Evolutionary conservation across 2,329 filamentous ascomycete genomes (phyloP).

Genomic region (Blumeria graminis): DNA sequence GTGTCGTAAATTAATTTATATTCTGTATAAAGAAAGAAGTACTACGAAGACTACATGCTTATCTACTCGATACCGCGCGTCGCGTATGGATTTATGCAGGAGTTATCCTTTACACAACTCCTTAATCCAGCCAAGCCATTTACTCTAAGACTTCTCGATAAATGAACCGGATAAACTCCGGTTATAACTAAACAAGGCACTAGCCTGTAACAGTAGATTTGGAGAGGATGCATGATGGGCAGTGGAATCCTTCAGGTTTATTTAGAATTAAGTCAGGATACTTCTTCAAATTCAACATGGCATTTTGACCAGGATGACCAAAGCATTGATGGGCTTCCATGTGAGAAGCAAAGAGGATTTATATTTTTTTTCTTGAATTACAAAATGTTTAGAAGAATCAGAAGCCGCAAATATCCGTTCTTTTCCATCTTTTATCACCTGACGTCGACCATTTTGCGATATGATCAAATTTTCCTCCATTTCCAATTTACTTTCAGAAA

Average conservation of each 20-base stretch:
- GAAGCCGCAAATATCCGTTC: neutral
- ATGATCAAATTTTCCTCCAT: neutral
- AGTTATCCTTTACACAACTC: too few relatives aligned
- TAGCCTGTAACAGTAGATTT: too few relatives aligned
- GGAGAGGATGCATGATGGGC: neutral
- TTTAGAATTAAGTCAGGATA: neutral
- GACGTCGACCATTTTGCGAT: neutral
- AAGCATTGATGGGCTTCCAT: neutral
- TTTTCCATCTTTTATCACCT: neutral
- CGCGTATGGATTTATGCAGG: too few relatives aligned
- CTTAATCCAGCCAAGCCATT: too few relatives aligned
- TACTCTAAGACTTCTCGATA: too few relatives aligned
- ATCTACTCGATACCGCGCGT: too few relatives aligned
- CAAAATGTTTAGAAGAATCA: neutral
- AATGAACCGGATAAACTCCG: too few relatives aligned
- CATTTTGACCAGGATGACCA: neutral
- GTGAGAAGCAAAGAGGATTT: neutral
- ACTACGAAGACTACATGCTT: too few relatives aligned
- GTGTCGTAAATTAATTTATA: too few relatives aligned
- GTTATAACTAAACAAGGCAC: too few relatives aligned
- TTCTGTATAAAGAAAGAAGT: too few relatives aligned
- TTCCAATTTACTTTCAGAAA: slow-evolving; percentile 1
- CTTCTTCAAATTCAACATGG: neutral
- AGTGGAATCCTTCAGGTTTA: neutral
- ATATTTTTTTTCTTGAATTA: neutral